phyloP scores from a whole-genome alignment of 169 alveolate species.

The Plasmodium vivax region DNA sequence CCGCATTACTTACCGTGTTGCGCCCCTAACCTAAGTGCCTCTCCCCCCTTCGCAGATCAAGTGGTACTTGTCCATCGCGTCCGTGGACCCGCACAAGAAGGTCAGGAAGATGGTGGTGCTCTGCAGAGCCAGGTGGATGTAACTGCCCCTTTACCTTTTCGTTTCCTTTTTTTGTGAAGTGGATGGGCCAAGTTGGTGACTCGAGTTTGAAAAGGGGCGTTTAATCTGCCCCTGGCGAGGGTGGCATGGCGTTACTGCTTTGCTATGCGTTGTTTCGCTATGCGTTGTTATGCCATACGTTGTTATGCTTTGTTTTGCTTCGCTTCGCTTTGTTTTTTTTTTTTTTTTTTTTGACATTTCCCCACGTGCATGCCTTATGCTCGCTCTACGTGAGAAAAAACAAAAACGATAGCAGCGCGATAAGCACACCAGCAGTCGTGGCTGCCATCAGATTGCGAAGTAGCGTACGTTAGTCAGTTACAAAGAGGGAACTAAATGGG shows the following conservation, averaged over 20 bases:
- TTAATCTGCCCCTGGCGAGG: not conserved
- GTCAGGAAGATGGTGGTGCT: slow-evolving; percentile 47
- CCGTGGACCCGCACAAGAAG: slow-evolving; percentile 48
- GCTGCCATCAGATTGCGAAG: not conserved
- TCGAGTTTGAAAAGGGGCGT: not conserved
- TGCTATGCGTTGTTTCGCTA: not conserved
- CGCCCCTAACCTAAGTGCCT: not conserved
- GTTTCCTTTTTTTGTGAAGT: not conserved
- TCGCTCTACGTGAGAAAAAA: not conserved
- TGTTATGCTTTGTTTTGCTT: not conserved
- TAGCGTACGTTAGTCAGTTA: not conserved
- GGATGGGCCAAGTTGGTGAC: not conserved
- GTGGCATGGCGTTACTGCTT: not conserved
- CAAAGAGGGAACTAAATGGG: not conserved
- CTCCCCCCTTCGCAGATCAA: slow-evolving; percentile 4
- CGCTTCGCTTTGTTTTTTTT: not conserved
- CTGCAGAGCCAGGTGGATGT: slow-evolving; percentile 67
- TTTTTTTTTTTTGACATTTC: not conserved
- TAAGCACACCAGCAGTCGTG: not conserved
- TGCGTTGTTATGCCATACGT: not conserved
- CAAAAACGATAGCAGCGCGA: too few relatives aligned
- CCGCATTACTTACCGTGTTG: not conserved
- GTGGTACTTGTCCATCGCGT: slow-evolving; percentile 58
- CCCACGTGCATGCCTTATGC: not conserved
- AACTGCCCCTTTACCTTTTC: not conserved